phyloP scores from a whole-genome alignment of 2,329 filamentous ascomycete genomes.

The Pseudocercospora macadamiae region DNA sequence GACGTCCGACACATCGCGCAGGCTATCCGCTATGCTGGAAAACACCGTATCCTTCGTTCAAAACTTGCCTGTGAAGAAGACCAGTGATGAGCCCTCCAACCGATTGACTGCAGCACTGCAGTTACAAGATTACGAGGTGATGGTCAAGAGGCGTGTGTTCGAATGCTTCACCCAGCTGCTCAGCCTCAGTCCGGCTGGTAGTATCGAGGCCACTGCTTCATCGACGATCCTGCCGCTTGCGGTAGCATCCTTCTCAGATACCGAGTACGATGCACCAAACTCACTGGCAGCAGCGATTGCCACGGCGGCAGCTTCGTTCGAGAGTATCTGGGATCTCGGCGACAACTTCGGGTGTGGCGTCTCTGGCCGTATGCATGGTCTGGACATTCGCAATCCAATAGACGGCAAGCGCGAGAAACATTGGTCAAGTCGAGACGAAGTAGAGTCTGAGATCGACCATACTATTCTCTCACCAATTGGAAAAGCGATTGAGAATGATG shows the following conservation, averaged over 20 bases:
- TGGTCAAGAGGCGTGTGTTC: constrained; percentile 89
- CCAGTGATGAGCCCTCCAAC: constrained; percentile 82
- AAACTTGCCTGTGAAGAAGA: constrained; percentile 79
- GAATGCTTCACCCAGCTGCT: constrained; percentile 94
- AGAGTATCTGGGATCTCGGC: constrained; percentile 90
- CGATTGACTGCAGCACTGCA: constrained; percentile 83
- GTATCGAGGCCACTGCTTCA: constrained; percentile 82
- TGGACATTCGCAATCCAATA: constrained; percentile 69
- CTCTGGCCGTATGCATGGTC: constrained; percentile 79
- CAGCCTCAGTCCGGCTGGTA: constrained; percentile 81
- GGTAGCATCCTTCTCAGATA: constrained; percentile 89
- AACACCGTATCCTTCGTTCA: constrained; percentile 91
- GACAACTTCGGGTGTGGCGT: constrained; percentile 96
- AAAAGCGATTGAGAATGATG: constrained; percentile 85
- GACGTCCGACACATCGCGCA: constrained; percentile 90
- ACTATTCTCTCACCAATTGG: constrained; percentile 66
- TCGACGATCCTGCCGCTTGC: constrained; percentile 89
- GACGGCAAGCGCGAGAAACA: constrained; percentile 62
- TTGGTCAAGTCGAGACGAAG: constrained; percentile 52
- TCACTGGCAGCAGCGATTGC: constrained; percentile 90
- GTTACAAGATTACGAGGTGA: constrained; percentile 84
- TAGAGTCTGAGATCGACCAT: constrained; percentile 68
- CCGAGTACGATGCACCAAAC: constrained; percentile 81
- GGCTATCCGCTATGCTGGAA: constrained; percentile 91
- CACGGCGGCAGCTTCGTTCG: constrained; percentile 84